Percentiles rank a stretch among this genome's conserved stretches.
Evolutionary conservation across 1,139 yeast genomes (phyloP).

Genomic region (Suhomyces bokatorum): DNA sequence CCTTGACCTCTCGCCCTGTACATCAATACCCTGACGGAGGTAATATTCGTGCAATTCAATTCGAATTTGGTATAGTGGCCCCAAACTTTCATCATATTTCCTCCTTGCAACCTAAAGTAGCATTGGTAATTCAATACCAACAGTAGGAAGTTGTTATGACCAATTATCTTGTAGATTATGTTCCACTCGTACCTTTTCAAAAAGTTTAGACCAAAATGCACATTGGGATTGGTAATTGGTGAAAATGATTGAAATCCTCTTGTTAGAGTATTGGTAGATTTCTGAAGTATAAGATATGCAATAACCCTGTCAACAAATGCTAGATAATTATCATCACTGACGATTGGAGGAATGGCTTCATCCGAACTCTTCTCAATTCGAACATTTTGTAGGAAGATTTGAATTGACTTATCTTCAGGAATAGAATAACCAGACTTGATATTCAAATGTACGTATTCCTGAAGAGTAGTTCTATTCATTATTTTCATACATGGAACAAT

Average conservation of each 20-base stretch:
- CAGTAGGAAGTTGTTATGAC: conserved; percentile 30
- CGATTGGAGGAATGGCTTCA: neutral
- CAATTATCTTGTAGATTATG: conserved; percentile 31
- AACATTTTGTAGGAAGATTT: neutral
- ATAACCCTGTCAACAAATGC: conserved; percentile 32
- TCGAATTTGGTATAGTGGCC: conserved; percentile 23
- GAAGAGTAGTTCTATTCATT: neutral
- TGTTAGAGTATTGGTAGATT: conserved; percentile 24
- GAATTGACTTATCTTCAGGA: neutral
- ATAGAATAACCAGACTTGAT: neutral
- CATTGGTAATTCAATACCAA: conserved; percentile 34
- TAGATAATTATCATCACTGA: conserved; percentile 15
- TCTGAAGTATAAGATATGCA: conserved; percentile 18
- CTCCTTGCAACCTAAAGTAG: conserved; percentile 17
- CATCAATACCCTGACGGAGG: conserved; percentile 16
- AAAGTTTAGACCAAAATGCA: conserved; percentile 27
- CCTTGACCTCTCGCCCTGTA: conserved; percentile 1
- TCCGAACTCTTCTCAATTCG: neutral
- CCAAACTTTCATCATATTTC: conserved; percentile 34
- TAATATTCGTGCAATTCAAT: neutral
- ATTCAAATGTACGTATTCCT: neutral
- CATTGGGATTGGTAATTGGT: conserved; percentile 21
- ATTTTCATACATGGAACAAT: neutral
- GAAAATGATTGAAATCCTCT: conserved; percentile 28
- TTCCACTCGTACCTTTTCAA: conserved; percentile 42